Base-by-base conservation (phyloP, 495 filamentous ascomycete species). In the Xylaria scruposa region DNA sequence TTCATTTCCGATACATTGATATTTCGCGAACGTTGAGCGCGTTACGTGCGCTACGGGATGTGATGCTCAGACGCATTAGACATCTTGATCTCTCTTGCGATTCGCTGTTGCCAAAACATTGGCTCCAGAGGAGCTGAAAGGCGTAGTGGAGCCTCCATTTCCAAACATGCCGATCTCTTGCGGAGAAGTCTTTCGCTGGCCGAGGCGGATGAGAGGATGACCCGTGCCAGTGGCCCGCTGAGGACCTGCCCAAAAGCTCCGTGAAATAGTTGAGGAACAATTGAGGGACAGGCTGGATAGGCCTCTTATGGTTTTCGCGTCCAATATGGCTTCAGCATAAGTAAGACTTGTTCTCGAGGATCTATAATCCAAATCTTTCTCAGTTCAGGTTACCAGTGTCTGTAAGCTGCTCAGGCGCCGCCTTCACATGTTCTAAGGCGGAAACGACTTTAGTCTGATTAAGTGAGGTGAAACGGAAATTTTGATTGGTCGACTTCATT, bases 171-270 rank as follows among this genome's bases (percentile, higher is more conserved):
- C 36, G 65, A 67, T 67, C 65, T 54, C 19, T 53, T 36, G 17
- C 10, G 40, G 8, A 19, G 38, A 15, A 29, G n/a, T n/a, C 33
- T 67, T 54, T 67, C 65, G 65, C 65, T 51, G 65, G 47, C 65
- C 65, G 65, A 56, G 26, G 10, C 33, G 49, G 44, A 36, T n/a
- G 21, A 40, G 15, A 51, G 19, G 46, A 51, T 64, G 15, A 40
- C 46, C 46, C 63, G 46, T 15, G 63, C 63, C 42, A 19, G 24
- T 24, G 46, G 53, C 21, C 26, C 26, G 7, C 26, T n/a, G 24
- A 40, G 13, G 9, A 40, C 31, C 8, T 61, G 2, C 9, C 8
- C 5, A 42, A 10, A 10, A 8, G 19, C 29, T 31, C 29, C 29
- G 29, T 49, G 19, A 17, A 17, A 17, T 49, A 49, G 38, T 42